These are phyloP conservation scores for Heliocybe sulcata DNA, from an alignment of 1,284 basidiomycete species.

Conservation along the genomic window DNA sequence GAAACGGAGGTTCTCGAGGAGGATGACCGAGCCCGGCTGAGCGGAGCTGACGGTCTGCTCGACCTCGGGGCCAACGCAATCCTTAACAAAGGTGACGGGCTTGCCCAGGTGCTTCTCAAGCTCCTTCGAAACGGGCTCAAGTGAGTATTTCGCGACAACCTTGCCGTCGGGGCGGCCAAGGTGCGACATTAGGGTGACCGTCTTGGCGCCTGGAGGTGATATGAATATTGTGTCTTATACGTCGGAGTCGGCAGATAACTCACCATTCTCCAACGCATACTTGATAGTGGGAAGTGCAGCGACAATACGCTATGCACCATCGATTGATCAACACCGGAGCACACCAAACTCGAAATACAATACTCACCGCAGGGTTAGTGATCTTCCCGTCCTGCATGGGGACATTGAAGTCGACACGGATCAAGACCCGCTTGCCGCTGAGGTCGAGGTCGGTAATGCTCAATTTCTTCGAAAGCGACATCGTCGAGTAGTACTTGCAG, in stretches of 20 bases:
- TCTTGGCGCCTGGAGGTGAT: conserved; percentile 60
- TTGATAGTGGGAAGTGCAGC: conserved; percentile 95
- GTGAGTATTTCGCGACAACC: conserved; percentile 83
- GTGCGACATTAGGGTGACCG: conserved; percentile 95
- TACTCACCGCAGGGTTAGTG: conserved; percentile 90
- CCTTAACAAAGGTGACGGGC: conserved; percentile 77
- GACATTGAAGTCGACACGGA: conserved; percentile 99
- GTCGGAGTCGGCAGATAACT: conserved; percentile 12
- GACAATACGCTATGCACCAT: conserved; percentile 73
- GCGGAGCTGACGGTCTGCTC: conserved; percentile 76
- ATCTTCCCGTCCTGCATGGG: conserved; percentile 86
- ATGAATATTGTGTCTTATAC: background rate
- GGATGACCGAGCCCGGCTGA: conserved; percentile 74
- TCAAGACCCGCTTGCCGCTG: conserved; percentile 87
- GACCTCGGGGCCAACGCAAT: conserved; percentile 84
- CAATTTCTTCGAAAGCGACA: conserved; percentile 96
- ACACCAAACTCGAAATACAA: conserved; percentile 3
- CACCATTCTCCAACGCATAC: conserved; percentile 88
- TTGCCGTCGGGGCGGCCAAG: conserved; percentile 96
- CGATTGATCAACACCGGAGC: conserved; percentile 10
- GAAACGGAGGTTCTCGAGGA: conserved; percentile 98
- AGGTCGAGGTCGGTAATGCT: conserved; percentile 90
- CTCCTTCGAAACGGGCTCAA: conserved; percentile 80
- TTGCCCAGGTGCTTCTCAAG: conserved; percentile 65
- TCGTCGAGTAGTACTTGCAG: conserved; percentile 38